These are phyloP conservation scores for Zarea fungicola DNA, from an alignment of 2,329 filamentous ascomycete species.

Conservation along the genomic window DNA sequence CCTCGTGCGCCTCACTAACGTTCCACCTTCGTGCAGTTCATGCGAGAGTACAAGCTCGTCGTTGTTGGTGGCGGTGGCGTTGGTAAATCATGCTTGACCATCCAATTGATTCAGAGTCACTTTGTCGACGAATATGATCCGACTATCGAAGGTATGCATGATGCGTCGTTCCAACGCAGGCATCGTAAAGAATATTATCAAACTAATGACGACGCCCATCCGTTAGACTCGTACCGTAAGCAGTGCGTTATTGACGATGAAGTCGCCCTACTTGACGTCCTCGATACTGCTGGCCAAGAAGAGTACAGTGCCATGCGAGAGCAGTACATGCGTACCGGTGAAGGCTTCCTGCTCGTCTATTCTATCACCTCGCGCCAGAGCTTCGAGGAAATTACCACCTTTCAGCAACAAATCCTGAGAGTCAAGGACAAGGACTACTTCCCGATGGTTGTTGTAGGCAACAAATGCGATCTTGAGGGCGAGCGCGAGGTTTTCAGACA, in stretches of 20 bases:
- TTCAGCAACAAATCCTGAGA: conserved; percentile 96
- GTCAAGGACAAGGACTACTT: conserved; percentile 99
- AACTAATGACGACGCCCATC: neutral
- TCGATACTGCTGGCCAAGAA: conserved; percentile 97
- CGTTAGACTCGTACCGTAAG: conserved; percentile 96
- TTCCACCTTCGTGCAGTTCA: conserved; percentile 50
- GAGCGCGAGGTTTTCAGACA: conserved; percentile 89
- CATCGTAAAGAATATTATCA: neutral
- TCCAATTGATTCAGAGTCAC: conserved; percentile 91
- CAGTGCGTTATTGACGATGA: conserved; percentile 99
- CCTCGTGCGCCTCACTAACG: neutral
- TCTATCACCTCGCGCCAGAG: conserved; percentile 96
- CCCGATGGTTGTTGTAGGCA: conserved; percentile 97
- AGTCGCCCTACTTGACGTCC: conserved; percentile 92
- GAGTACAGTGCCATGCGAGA: conserved; percentile 99
- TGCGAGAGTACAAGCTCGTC: conserved; percentile 92
- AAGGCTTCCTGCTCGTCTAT: conserved; percentile 96
- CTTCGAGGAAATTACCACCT: conserved; percentile 97
- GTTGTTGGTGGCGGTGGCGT: conserved; percentile 97
- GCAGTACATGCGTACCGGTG: conserved; percentile 99
- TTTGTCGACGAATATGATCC: conserved; percentile 99
- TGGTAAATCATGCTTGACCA: conserved; percentile 98
- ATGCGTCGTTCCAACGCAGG: neutral
- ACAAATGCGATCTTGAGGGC: conserved; percentile 96
- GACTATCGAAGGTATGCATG: conserved; percentile 84